phyloP scores from a whole-genome alignment of 768 basidiomycete species.

The Trametes sanguinea region DNA sequence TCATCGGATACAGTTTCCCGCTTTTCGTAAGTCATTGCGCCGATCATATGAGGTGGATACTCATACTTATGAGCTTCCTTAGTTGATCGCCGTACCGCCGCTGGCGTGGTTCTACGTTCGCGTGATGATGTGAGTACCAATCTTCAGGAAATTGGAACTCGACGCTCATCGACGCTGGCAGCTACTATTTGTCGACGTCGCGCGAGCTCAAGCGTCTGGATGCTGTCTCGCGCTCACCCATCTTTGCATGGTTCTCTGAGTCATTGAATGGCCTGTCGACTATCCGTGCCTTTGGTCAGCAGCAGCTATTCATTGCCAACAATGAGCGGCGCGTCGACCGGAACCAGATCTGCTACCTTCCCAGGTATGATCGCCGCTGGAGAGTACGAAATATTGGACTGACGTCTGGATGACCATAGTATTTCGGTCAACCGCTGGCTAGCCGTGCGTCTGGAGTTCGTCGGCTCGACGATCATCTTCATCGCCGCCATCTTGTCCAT shows the following conservation, averaged over 20 bases:
- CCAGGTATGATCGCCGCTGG: constrained; percentile 11
- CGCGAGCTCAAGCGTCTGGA: constrained; percentile 88
- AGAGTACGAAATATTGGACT: constrained; percentile 30
- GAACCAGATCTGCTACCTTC: constrained; percentile 73
- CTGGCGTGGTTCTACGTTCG: constrained; percentile 76
- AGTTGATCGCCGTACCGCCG: constrained; percentile 69
- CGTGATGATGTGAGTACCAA: constrained; percentile 69
- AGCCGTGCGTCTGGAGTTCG: constrained; percentile 79
- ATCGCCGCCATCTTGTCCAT: constrained; percentile 68
- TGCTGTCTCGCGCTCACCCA: constrained; percentile 86
- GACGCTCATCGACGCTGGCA: constrained; percentile 30
- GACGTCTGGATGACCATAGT: constrained; percentile 49
- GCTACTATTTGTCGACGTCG: constrained; percentile 86
- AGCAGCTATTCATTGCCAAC: constrained; percentile 61
- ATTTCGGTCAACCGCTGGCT: constrained; percentile 84
- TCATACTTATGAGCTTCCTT: background rate
- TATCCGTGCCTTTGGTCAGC: constrained; percentile 79
- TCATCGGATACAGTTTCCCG: constrained; percentile 84
- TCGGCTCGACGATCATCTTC: constrained; percentile 80
- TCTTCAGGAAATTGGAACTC: background rate
- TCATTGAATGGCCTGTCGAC: constrained; percentile 75
- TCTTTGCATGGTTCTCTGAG: constrained; percentile 89
- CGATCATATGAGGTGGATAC: too few species aligned
- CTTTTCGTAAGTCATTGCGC: constrained; percentile 48
- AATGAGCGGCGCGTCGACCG: constrained; percentile 79